Conservation (phyloP, 352 stramenopile species). For the Pythium dissimile region DNA sequence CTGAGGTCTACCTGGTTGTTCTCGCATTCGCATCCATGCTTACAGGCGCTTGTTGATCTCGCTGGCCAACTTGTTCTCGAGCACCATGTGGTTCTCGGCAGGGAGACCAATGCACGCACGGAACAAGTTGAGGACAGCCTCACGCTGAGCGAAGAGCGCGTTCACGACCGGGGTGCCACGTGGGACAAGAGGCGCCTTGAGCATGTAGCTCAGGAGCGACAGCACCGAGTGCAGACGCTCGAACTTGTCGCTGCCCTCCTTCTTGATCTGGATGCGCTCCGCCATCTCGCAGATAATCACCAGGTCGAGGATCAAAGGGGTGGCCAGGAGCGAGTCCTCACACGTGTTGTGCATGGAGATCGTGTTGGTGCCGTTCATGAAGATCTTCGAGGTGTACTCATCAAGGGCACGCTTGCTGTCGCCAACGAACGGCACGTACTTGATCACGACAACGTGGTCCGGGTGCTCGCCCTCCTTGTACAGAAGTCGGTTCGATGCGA, state of each 20-base stretch:
- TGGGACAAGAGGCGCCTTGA: slow-evolving; percentile 98
- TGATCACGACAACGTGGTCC: slow-evolving; percentile 99
- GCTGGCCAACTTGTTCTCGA: slow-evolving; percentile 94
- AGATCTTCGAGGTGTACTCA: slow-evolving; percentile 99
- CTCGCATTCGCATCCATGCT: background rate
- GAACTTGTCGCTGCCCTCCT: slow-evolving; percentile 84
- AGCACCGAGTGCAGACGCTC: slow-evolving; percentile 97
- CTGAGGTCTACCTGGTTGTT: slow-evolving; percentile 1
- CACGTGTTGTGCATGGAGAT: slow-evolving; percentile 99
- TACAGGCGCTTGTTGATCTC: slow-evolving; percentile 73
- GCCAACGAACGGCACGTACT: slow-evolving; percentile 99
- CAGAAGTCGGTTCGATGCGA: slow-evolving; percentile 96
- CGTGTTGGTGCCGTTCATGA: slow-evolving; percentile 99
- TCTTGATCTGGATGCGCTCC: slow-evolving; percentile 95
- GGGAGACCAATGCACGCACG: slow-evolving; percentile 96
- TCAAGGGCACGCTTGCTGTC: slow-evolving; percentile 99
- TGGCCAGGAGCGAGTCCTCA: slow-evolving; percentile 98
- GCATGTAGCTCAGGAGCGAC: slow-evolving; percentile 98
- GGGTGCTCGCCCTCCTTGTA: slow-evolving; percentile 98
- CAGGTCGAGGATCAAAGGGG: slow-evolving; percentile 98
- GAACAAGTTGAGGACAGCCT: slow-evolving; percentile 98
- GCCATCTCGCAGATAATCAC: slow-evolving; percentile 97
- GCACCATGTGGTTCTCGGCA: slow-evolving; percentile 97
- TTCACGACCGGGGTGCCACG: slow-evolving; percentile 98
- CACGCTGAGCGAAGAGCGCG: slow-evolving; percentile 96